These are phyloP conservation scores for Hansfordia pulvinata DNA, from an alignment of 2,329 filamentous ascomycete genomes.

Conservation along the genomic window DNA sequence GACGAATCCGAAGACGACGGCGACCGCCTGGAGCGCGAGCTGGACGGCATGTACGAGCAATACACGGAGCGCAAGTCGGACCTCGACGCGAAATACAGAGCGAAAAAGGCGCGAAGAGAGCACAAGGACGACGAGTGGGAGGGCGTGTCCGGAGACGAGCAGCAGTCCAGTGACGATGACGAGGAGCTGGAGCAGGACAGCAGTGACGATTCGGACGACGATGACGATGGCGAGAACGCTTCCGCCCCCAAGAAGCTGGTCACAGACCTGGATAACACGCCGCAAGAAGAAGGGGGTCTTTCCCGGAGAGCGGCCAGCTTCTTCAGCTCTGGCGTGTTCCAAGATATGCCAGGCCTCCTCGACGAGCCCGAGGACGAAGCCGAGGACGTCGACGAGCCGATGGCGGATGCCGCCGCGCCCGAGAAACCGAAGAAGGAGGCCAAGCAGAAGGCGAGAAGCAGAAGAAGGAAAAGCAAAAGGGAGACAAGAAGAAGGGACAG, in stretches of 20 bases:
- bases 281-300: conserved; percentile 41
- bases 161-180: conserved; percentile 42
- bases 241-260: conserved; percentile 35
- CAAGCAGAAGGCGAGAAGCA: conserved; percentile 18
- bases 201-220: conserved; percentile 48
- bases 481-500: conserved; percentile 6
- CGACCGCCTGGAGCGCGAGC: conserved; percentile 69
- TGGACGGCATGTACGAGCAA: conserved; percentile 77
- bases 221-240: conserved; percentile 24
- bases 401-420: conserved; percentile 15
- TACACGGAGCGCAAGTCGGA: conserved; percentile 73
- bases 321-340: conserved; percentile 92
- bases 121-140: conserved; percentile 85
- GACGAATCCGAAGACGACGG: conserved; percentile 64
- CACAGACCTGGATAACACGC: conserved; percentile 45
- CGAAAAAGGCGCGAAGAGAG: conserved; percentile 75
- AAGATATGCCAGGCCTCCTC: conserved; percentile 58
- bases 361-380: conserved; percentile 31
- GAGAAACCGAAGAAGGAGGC: conserved; percentile 10
- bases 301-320: conserved; percentile 78
- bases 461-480: conserved; percentile 4
- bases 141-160: conserved; percentile 60
- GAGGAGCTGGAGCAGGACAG: conserved; percentile 46
- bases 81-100: conserved; percentile 73
- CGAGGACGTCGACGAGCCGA: conserved; percentile 11